Base-by-base conservation (phyloP, 2,329 filamentous ascomycete species). In the Penicillium janthinellum region DNA sequence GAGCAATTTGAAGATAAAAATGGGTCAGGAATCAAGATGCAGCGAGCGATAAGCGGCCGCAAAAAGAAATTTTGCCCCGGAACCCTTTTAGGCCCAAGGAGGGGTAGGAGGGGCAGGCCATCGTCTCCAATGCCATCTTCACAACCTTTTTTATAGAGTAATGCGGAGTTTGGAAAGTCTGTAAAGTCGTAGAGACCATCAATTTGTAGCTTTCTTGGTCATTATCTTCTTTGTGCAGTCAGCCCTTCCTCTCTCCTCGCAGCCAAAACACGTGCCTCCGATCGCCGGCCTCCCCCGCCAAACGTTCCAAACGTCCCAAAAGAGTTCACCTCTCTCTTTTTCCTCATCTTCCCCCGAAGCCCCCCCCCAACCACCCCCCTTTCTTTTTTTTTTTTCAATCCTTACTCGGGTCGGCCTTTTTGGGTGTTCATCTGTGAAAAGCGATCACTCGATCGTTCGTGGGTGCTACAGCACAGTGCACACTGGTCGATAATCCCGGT, bases 211-310 rank as follows among this genome's bases (percentile, higher is more conserved):
- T 28, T 20, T 42, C 34, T 44, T 50, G 47, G 17, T 14, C 31
- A 6, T 37, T 22, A 37, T 50, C 47, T 20, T n/a, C 5, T 11
- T 28, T 34, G 22, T 50, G 31, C 28, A 22, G 47, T 11, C n/a
- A 35, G n/a, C 14, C 28, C 37, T 50, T 50, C 11, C 31, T 28
- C 47, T 53, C 20, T 28, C 44, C 47, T 53, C 20, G 28, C 44
- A 37, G 58, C 31, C 54, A 63, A 57, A 67, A 67, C 71, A 70
- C 69, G 71, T 71, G 69, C 66, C 62, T 71, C 70, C 70, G 70
- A 71, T 66, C 58, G 64, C 65, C 67, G 70, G 69, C 58, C 62
- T 66, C 56, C 65, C 66, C 67, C 64, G 63, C 60, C 61, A 67
- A 64, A 53, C 31, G 35, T 54, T 49, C 55, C 54, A 59, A 64